Evolutionary conservation across 2,329 filamentous ascomycete genomes (phyloP).

Genomic region (Claviceps africana): DNA sequence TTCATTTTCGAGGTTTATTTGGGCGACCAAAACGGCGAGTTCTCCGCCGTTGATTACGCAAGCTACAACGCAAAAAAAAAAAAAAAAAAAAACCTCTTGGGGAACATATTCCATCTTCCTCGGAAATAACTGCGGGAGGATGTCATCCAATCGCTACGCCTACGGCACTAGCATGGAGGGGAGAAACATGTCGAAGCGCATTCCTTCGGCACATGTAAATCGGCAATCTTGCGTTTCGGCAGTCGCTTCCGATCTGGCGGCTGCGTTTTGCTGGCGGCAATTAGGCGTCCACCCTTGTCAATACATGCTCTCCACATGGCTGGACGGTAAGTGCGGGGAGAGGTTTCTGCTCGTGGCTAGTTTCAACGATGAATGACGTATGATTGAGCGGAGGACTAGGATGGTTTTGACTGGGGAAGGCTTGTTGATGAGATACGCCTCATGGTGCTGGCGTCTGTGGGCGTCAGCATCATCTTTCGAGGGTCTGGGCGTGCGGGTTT

Average conservation of each 20-base stretch:
- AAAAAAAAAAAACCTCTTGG: no score
- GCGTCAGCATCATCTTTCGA: slow-evolving; percentile 9
- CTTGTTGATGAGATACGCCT: slow-evolving; percentile 23
- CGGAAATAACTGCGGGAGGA: no score
- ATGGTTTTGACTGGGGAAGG: slow-evolving; percentile 9
- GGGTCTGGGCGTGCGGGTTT: slow-evolving; percentile 4
- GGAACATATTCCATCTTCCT: no score
- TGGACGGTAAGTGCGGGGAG: slow-evolving; percentile 12
- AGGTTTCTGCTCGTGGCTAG: slow-evolving; percentile 17
- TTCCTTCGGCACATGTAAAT: no score
- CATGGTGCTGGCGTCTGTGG: slow-evolving; percentile 16
- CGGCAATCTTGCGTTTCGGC: slow-evolving; percentile 21
- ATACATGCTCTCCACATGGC: slow-evolving; percentile 13
- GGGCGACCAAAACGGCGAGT: neutral
- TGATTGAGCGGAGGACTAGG: slow-evolving; percentile 33
- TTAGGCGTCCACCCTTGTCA: slow-evolving; percentile 12
- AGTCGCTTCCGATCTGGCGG: slow-evolving; percentile 25
- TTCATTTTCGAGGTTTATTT: neutral
- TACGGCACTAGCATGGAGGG: no score
- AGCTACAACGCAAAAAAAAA: no score
- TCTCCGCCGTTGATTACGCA: no score
- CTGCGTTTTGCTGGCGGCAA: slow-evolving; percentile 11
- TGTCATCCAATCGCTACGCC: no score
- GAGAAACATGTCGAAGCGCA: no score
- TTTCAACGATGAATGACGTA: slow-evolving; percentile 37